Percentiles rank a stretch among this genome's conserved stretches.
Evolutionary conservation across 306 rosid species (phyloP).

Genomic region (Crataegus laevigata): DNA sequence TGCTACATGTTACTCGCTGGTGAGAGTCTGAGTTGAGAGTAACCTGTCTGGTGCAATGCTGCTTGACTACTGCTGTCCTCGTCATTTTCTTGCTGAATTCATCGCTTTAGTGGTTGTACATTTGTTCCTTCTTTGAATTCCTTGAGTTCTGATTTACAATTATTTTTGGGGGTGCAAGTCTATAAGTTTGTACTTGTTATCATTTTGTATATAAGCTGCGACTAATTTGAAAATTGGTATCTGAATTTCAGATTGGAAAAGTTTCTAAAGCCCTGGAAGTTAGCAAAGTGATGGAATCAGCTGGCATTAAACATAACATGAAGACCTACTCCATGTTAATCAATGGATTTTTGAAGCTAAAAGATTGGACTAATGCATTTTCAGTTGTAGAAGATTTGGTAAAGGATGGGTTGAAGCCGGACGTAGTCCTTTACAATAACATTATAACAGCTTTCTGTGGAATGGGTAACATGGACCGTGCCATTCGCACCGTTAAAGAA

Average conservation of each 20-base stretch:
- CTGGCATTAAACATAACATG: slow-evolving; percentile 81
- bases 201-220: not conserved
- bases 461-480: slow-evolving; percentile 93
- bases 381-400: slow-evolving; percentile 71
- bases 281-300: slow-evolving; percentile 62
- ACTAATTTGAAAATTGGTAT: not conserved
- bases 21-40: not conserved
- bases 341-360: slow-evolving; percentile 74
- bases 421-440: slow-evolving; percentile 80
- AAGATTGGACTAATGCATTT: slow-evolving; percentile 98
- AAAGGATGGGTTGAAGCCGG: slow-evolving; percentile 79
- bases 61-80: not conserved
- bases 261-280: slow-evolving; percentile 81
- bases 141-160: not conserved
- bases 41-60: not conserved
- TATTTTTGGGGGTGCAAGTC: not conserved
- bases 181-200: not conserved
- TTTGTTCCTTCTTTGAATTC: not conserved
- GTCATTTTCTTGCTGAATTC: not conserved
- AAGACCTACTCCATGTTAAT: slow-evolving; percentile 96
- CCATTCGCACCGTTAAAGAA: slow-evolving; percentile 65
- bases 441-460: slow-evolving; percentile 84
- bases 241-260: slow-evolving; percentile 66
- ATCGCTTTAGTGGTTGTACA: not conserved
- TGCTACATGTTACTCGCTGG: not conserved